A percentile compares a stretch with the other conserved stretches of the same genome.
These are phyloP conservation scores for Pseudopithomyces chartarum DNA, from an alignment of 2,329 filamentous ascomycete genomes.

Conservation along the genomic window DNA sequence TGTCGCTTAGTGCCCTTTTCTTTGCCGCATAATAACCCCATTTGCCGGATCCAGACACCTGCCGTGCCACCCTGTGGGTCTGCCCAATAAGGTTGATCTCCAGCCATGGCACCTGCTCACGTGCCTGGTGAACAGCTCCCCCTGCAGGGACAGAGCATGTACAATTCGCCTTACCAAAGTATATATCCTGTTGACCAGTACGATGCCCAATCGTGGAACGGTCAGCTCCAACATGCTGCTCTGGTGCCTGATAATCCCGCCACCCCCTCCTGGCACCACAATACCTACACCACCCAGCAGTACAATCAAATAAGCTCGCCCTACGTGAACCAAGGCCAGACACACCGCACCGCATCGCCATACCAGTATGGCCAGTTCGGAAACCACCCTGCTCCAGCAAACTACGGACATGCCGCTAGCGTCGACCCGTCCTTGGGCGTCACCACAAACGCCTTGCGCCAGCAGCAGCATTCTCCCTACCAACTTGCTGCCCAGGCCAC, in stretches of 20 bases:
- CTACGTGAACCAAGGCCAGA: constrained; percentile 28
- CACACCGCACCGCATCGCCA: constrained; percentile 34
- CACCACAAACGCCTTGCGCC: constrained; percentile 28
- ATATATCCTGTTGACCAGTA: constrained; percentile 39
- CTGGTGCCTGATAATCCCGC: constrained; percentile 21
- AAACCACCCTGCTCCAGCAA: constrained; percentile 25
- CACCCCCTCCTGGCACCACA: constrained; percentile 33
- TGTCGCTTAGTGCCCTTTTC: constrained; percentile 40
- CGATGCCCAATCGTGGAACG: constrained; percentile 33
- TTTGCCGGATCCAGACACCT: constrained; percentile 26
- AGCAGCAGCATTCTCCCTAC: constrained; percentile 41
- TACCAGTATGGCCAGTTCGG: constrained; percentile 41
- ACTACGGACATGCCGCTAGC: constrained; percentile 30
- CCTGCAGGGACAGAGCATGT: constrained; percentile 38
- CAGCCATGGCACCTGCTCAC: constrained; percentile 44
- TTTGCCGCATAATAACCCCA: constrained; percentile 33
- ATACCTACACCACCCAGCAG: constrained; percentile 30
- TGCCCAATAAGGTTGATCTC: constrained; percentile 35
- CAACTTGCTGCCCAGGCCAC: constrained; percentile 27
- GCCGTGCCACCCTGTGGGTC: constrained; percentile 20
- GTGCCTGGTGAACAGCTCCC: constrained; percentile 42
- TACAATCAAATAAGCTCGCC: constrained; percentile 31
- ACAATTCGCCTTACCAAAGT: constrained; percentile 37
- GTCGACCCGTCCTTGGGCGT: constrained; percentile 35
- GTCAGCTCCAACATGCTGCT: constrained; percentile 31